These are phyloP conservation scores for Grosmannia clavigera DNA, from an alignment of 2,329 filamentous ascomycete species.

Conservation along the genomic window DNA sequence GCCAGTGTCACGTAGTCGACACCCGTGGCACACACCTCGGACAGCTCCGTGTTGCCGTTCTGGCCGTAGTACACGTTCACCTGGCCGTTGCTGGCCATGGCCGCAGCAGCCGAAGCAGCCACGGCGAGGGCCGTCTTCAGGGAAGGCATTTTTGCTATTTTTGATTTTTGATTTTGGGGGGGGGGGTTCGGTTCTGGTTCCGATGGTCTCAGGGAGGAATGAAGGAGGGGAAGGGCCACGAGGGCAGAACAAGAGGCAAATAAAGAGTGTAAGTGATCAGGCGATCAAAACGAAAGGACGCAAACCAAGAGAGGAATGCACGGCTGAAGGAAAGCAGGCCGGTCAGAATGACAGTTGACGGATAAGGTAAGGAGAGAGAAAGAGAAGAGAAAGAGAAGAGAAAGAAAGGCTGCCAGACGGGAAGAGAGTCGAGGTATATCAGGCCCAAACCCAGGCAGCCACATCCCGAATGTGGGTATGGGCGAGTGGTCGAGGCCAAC, in stretches of 20 bases:
- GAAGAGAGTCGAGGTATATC: background rate
- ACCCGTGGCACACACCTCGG: conserved; percentile 20
- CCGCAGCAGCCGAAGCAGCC: conserved; percentile 13
- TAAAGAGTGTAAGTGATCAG: conserved; percentile 4
- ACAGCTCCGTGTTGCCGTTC: conserved; percentile 14
- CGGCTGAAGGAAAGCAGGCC: conserved; percentile 3
- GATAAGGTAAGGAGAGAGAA: background rate
- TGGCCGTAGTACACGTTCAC: conserved; percentile 24
- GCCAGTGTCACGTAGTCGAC: conserved; percentile 28
- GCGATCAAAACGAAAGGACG: conserved; percentile 13
- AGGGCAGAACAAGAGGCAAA: background rate
- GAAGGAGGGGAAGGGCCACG: background rate
- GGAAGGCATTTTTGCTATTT: conserved; percentile 5
- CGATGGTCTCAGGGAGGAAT: background rate
- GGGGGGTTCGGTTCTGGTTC: background rate
- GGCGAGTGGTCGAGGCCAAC: background rate
- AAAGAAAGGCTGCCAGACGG: background rate
- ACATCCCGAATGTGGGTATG: background rate
- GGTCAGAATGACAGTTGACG: background rate
- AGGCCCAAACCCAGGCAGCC: background rate
- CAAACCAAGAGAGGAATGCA: conserved; percentile 12
- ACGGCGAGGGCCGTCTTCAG: conserved; percentile 15
- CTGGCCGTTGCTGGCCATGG: conserved; percentile 12
- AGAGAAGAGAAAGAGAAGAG: background rate
- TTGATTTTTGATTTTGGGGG: background rate